A percentile compares a stretch with the other conserved stretches of the same genome.
Conservation (phyloP, 192 early-diverging fungal species). For the Coemansia sp. region DNA sequence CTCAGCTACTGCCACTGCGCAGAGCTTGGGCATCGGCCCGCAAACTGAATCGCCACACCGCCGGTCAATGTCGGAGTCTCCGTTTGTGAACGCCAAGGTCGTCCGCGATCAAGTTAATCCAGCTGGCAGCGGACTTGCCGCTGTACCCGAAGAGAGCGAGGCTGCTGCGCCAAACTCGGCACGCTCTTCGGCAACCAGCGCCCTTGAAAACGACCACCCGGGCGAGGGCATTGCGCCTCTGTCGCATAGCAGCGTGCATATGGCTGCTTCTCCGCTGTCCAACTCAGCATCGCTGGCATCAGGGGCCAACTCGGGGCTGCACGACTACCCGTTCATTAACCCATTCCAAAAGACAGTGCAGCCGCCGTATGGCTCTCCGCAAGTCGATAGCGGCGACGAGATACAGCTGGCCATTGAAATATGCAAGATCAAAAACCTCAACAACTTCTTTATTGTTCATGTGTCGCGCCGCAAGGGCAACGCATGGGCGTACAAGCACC, state of each 20-base stretch:
- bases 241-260: conserved; percentile 13
- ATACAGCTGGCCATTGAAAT: conserved; percentile 86
- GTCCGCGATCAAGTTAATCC: conserved; percentile 31
- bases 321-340: conserved; percentile 29
- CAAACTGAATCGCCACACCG: conserved; percentile 24
- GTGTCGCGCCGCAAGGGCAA: conserved; percentile 71
- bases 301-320: conserved; percentile 11
- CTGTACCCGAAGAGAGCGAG: conserved; percentile 45
- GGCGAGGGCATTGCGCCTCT: conserved; percentile 10
- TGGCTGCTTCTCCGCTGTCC: conserved; percentile 41
- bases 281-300: conserved; percentile 40
- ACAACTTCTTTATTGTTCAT: conserved; percentile 71
- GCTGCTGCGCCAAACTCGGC: conserved; percentile 9
- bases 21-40: conserved; percentile 31
- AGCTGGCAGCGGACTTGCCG: conserved; percentile 22
- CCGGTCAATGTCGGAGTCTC: conserved; percentile 52
- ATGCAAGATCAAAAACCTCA: conserved; percentile 87
- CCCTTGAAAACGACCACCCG: neutral
- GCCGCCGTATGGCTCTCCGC: conserved; percentile 44
- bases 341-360: conserved; percentile 30
- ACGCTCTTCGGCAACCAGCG: conserved; percentile 1
- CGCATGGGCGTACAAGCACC: conserved; percentile 75
- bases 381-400: conserved; percentile 67
- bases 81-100: conserved; percentile 29
- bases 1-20: conserved; percentile 12